Conservation (phyloP, 306 rosid genomes). For the Pueraria montana region DNA sequence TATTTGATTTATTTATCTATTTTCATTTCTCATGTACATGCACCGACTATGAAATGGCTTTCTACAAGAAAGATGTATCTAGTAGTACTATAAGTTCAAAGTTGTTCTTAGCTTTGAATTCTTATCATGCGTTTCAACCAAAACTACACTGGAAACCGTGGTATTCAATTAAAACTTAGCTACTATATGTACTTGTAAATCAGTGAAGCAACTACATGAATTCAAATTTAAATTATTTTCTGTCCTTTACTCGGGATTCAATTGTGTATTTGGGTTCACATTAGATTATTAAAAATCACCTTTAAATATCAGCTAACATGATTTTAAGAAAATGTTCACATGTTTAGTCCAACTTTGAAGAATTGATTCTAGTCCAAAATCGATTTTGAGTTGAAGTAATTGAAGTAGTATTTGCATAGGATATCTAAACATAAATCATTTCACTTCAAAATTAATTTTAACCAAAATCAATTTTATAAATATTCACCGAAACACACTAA, state of each 20-base stretch:
- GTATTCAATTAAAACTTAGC: neutral
- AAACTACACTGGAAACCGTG: neutral
- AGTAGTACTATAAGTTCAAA: neutral
- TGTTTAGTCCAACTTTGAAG: neutral
- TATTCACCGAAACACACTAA: neutral
- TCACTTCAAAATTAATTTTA: neutral
- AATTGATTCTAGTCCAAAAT: neutral
- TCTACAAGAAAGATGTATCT: neutral
- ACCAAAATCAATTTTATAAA: neutral
- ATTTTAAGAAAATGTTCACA: neutral
- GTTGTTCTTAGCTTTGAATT: neutral
- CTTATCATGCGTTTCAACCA: neutral
- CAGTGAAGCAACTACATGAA: neutral
- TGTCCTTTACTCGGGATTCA: neutral
- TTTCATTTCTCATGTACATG: slow-evolving; percentile 1
- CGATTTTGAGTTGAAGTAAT: neutral
- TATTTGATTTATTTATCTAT: neutral
- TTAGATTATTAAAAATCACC: neutral
- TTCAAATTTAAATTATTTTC: neutral
- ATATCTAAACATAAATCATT: neutral
- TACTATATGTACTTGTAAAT: neutral
- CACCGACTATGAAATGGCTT: neutral
- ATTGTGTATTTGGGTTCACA: neutral
- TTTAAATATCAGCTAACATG: no score
- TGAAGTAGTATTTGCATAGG: neutral